A percentile compares a stretch with the other conserved stretches of the same genome.
Conservation (phyloP, 2,329 filamentous ascomycete genomes). For the Colletotrichum melonis region DNA sequence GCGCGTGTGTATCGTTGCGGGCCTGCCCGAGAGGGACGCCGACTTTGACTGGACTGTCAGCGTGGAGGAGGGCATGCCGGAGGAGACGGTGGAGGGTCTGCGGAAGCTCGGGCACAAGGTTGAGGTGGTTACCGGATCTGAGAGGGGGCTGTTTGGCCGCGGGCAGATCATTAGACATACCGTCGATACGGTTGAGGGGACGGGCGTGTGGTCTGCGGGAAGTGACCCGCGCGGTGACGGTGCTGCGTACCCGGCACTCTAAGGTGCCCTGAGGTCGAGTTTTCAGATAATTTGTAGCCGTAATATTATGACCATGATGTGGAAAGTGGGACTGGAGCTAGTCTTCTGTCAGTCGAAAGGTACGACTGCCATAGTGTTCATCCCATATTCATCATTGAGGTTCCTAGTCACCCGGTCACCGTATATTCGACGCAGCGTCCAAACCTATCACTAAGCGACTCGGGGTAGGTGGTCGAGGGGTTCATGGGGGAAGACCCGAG, state of each 20-base stretch:
- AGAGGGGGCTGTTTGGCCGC: slow-evolving; percentile 80
- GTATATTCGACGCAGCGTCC: not conserved
- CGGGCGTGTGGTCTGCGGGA: slow-evolving; percentile 84
- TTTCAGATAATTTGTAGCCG: not conserved
- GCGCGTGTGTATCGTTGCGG: slow-evolving; percentile 86
- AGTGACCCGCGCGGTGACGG: slow-evolving; percentile 93
- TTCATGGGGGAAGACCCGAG: too few species aligned
- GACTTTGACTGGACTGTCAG: slow-evolving; percentile 74
- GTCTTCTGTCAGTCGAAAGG: not conserved
- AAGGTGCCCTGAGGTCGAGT: not conserved
- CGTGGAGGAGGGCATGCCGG: slow-evolving; percentile 84
- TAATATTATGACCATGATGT: not conserved
- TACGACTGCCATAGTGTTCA: not conserved
- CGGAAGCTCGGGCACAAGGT: slow-evolving; percentile 79
- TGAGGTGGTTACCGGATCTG: slow-evolving; percentile 72
- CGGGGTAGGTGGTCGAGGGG: too few species aligned
- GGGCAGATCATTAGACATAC: slow-evolving; percentile 88
- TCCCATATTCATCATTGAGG: not conserved
- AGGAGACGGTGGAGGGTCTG: slow-evolving; percentile 75
- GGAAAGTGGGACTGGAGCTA: not conserved
- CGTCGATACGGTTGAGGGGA: slow-evolving; percentile 75
- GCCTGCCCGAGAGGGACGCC: slow-evolving; percentile 71
- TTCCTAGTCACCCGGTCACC: not conserved
- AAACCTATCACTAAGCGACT: too few species aligned
- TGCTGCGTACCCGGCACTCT: slow-evolving; percentile 63